Base-by-base conservation (phyloP, 768 basidiomycete genomes). In the Tylopilus rubrobrunneus region DNA sequence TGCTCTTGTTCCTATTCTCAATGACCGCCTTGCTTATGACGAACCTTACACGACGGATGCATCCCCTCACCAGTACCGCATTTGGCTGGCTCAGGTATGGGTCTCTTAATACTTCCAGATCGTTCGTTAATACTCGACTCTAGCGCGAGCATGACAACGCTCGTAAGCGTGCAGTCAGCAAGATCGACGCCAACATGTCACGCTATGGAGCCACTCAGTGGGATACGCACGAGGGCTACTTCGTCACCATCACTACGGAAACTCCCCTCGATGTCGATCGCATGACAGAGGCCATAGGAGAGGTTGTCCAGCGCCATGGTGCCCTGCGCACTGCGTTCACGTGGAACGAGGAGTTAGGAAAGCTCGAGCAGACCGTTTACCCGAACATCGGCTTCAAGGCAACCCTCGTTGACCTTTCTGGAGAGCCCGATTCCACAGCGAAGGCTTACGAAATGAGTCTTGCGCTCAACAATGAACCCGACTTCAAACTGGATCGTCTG, bases 141-240 rank as follows among this genome's bases (percentile, higher is more conserved):
- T 41, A 63, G 68, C 60, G 60, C 21, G 67, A 69, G 28, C 61
- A 42, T 23, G 66, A 69, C 44, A 69, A 69, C 45, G 60, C 66
- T 44, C 62, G 66, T 39, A 67, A 62, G 48, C 66, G 68, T 25
- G 42, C 59, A 11, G 59, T 62, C 17, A 67, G 56, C 45, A 65
- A 66, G 49, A 67, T 69, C n/a, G 64, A 67, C 15, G 53, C 62
- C 29, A 67, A 47, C 28, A 69, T 70, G 68, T 63, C 65, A 43
- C 68, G 68, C 39, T 65, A 65, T 19, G 65, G 68, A n/a, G 67
- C 68, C 21, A 69, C 67, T 23, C 67, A 68, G 12, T 69, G 67
- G 65, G 67, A 67, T 39, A 67, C 67, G 4, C 67, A 68, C 17
- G 67, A 68, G 45, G 63, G 67, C 31, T 61, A 57, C 51, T 57